Evolutionary conservation across 352 stramenopile species (phyloP).

Genomic region (Phytophthora tubulina): DNA sequence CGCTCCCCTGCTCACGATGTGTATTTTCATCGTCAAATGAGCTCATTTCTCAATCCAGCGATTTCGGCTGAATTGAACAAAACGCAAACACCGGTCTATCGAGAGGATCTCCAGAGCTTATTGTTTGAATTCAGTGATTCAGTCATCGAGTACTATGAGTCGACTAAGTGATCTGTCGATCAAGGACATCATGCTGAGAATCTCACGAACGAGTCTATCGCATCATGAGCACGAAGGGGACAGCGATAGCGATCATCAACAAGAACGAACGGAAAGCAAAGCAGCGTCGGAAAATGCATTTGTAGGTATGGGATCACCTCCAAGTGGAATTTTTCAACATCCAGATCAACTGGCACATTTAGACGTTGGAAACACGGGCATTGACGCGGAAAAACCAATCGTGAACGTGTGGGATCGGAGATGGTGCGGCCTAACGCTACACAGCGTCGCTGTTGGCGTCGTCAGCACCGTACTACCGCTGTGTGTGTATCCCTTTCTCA

Average conservation of each 20-base stretch:
- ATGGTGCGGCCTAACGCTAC: conserved; percentile 56
- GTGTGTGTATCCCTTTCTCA: conserved; percentile 69
- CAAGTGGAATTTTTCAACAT: background rate
- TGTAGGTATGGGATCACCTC: background rate
- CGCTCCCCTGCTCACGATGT: conserved; percentile 1
- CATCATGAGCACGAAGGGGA: background rate
- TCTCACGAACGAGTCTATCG: conserved; percentile 15
- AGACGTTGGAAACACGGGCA: background rate
- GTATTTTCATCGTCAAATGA: background rate
- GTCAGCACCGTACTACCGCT: conserved; percentile 61
- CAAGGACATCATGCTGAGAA: conserved; percentile 14
- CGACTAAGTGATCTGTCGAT: conserved; percentile 9
- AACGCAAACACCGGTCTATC: background rate
- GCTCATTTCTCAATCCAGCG: background rate
- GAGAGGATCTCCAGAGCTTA: background rate
- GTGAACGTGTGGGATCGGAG: conserved; percentile 42
- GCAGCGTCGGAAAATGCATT: background rate
- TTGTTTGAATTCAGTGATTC: too few species aligned
- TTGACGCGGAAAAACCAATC: background rate
- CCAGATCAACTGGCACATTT: conserved; percentile 4
- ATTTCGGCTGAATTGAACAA: background rate
- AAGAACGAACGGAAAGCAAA: conserved; percentile 7
- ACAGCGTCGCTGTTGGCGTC: conserved; percentile 58
- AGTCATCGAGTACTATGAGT: conserved; percentile 6
- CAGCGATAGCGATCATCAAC: background rate